These are phyloP conservation scores for Colletotrichum simmondsii DNA, from an alignment of 2,329 filamentous ascomycete genomes.

Conservation along the genomic window DNA sequence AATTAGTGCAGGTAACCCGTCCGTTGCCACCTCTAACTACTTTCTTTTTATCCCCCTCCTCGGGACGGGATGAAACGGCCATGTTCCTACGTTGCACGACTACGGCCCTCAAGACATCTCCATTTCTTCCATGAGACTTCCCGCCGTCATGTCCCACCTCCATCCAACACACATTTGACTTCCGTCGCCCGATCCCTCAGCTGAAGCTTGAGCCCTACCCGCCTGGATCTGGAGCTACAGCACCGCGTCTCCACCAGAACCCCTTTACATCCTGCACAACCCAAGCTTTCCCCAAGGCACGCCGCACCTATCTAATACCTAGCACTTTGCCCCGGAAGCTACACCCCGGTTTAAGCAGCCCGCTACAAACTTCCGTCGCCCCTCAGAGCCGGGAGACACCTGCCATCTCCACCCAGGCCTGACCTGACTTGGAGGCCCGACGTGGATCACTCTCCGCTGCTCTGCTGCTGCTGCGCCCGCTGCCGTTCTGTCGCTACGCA, in stretches of 20 bases:
- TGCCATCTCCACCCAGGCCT: slow-evolving; percentile 26
- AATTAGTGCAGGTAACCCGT: not conserved
- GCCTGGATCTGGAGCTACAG: slow-evolving; percentile 21
- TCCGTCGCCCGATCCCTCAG: not conserved
- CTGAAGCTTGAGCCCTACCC: slow-evolving; percentile 15
- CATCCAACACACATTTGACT: slow-evolving; percentile 15
- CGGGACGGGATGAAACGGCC: slow-evolving; percentile 5
- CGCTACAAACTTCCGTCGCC: not conserved
- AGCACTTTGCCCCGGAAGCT: slow-evolving; percentile 3
- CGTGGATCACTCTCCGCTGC: slow-evolving; percentile 13
- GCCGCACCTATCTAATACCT: not conserved
- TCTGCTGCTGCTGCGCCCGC: not conserved
- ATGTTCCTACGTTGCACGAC: not conserved
- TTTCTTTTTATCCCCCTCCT: not conserved
- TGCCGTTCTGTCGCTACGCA: not conserved
- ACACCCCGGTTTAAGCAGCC: slow-evolving; percentile 16
- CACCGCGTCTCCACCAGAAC: slow-evolving; percentile 22
- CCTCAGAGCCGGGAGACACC: slow-evolving; percentile 10
- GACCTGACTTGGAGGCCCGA: slow-evolving; percentile 14
- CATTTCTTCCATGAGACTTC: not conserved
- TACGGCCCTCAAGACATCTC: not conserved
- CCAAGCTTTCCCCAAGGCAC: slow-evolving; percentile 28
- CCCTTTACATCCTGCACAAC: not conserved
- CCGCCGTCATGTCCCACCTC: slow-evolving; percentile 12
- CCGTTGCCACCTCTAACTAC: not conserved